Percentiles rank a stretch among this genome's conserved stretches.
Conservation (phyloP, 169 alveolate species). For the Eimeria tenella region DNA sequence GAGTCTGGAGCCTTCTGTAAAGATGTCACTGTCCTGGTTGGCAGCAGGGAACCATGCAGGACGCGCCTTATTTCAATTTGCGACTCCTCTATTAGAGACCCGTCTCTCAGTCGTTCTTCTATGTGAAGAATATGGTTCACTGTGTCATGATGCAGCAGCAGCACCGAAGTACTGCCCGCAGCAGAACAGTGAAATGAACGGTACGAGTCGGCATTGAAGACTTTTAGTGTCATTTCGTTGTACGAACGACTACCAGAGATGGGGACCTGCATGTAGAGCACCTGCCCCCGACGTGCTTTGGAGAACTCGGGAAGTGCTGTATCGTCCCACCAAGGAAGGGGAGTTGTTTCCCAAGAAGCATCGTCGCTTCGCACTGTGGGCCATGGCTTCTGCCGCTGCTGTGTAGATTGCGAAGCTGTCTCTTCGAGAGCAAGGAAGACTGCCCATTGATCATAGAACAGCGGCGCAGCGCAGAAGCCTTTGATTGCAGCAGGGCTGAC, state of each 20-base stretch:
- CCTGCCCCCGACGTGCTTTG: conserved; percentile 43
- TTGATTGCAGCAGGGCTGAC: conserved; percentile 28
- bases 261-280: conserved; percentile 67
- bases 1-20: conserved; percentile 59
- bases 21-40: conserved; percentile 50
- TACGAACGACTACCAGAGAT: conserved; percentile 65
- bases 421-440: conserved; percentile 69
- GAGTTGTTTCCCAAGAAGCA: conserved; percentile 49
- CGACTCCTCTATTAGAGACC: conserved; percentile 44
- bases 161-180: conserved; percentile 65
- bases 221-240: conserved; percentile 54
- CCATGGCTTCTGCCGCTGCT: conserved; percentile 16
- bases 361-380: background rate
- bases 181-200: conserved; percentile 71
- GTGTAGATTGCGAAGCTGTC: background rate
- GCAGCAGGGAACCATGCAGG: conserved; percentile 61
- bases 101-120: conserved; percentile 65
- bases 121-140: conserved; percentile 65
- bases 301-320: conserved; percentile 20
- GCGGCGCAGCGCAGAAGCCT: conserved; percentile 66
- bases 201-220: conserved; percentile 56
- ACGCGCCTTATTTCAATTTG: conserved; percentile 65
- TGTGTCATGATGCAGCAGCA: conserved; percentile 63
- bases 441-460: conserved; percentile 70
- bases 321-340: conserved; percentile 59